A percentile compares a stretch with the other conserved stretches of the same genome.
Conservation (phyloP, 2,329 filamentous ascomycete species). For the Aspergillus intermedius region DNA sequence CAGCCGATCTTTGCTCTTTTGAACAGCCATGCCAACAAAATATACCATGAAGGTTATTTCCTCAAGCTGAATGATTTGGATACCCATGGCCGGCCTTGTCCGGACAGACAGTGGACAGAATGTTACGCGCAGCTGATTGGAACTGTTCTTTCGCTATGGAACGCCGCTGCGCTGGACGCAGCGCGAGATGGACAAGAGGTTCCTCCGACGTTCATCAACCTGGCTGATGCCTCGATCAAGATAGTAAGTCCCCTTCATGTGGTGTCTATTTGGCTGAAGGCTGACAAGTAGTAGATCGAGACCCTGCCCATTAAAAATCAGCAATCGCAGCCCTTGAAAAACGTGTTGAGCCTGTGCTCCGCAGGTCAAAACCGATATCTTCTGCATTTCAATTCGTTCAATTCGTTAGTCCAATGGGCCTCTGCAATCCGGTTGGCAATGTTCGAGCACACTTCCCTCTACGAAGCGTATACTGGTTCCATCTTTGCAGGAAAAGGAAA, state of each 20-base stretch:
- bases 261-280: slow-evolving; percentile 7
- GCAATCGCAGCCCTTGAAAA: slow-evolving; percentile 75
- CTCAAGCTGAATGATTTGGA: slow-evolving; percentile 94
- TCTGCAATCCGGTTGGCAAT: slow-evolving; percentile 88
- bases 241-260: slow-evolving; percentile 59
- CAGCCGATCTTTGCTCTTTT: slow-evolving; percentile 90
- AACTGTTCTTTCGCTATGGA: slow-evolving; percentile 91
- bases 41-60: slow-evolving; percentile 98
- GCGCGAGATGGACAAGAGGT: slow-evolving; percentile 81
- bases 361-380: slow-evolving; percentile 93
- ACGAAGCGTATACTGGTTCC: slow-evolving; percentile 94
- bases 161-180: slow-evolving; percentile 82
- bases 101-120: slow-evolving; percentile 86
- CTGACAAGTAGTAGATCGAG: slow-evolving; percentile 60
- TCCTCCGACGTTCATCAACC: slow-evolving; percentile 86
- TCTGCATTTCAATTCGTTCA: slow-evolving; percentile 90
- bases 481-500: slow-evolving; percentile 94
- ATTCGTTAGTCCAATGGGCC: slow-evolving; percentile 93
- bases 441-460: slow-evolving; percentile 85
- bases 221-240: slow-evolving; percentile 95
- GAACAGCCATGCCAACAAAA: slow-evolving; percentile 90
- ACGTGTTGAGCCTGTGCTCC: slow-evolving; percentile 92
- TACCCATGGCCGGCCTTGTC: slow-evolving; percentile 74
- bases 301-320: slow-evolving; percentile 76
- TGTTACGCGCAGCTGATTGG: slow-evolving; percentile 96